A percentile compares a stretch with the other conserved stretches of the same genome.
These are phyloP conservation scores for Elaeis oleifera DNA, from an alignment of 202 grass and related monocot species.

Conservation along the genomic window DNA sequence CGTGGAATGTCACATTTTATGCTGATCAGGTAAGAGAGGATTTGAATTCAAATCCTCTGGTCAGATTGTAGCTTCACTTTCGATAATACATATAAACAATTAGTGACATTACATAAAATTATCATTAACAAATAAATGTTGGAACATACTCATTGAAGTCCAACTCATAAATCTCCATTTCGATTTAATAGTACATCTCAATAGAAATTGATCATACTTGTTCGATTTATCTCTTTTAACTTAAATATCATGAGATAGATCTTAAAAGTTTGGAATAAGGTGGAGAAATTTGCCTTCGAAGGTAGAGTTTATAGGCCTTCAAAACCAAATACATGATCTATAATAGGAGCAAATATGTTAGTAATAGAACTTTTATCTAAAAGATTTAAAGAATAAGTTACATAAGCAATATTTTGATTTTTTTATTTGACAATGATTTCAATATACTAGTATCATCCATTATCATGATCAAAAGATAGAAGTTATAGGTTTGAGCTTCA, in stretches of 20 bases:
- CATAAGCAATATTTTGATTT: slow-evolving; percentile 11
- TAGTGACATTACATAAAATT: too few relatives aligned
- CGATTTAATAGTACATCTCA: slow-evolving; percentile 9
- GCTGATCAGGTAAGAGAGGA: too few relatives aligned
- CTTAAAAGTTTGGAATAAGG: background rate
- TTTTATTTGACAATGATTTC: background rate
- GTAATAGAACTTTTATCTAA: slow-evolving; percentile 1
- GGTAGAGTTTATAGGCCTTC: background rate
- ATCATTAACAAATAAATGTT: too few relatives aligned
- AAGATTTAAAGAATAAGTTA: slow-evolving; percentile 5
- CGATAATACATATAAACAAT: too few relatives aligned
- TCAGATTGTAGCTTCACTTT: too few relatives aligned
- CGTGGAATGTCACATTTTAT: too few relatives aligned
- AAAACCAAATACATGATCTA: too few relatives aligned
- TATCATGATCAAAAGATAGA: background rate
- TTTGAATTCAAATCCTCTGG: too few relatives aligned
- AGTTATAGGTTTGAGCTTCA: too few relatives aligned
- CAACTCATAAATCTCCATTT: background rate
- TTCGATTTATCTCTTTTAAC: slow-evolving; percentile 20
- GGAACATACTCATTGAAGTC: too few relatives aligned
- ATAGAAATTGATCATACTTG: slow-evolving; percentile 4
- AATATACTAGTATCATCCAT: background rate
- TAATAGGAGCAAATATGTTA: too few relatives aligned
- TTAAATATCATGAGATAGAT: background rate
- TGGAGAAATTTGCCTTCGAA: too few relatives aligned